Evolutionary conservation across 2,329 filamentous ascomycete species (phyloP).

Genomic region (Ophiostoma tasmaniense): DNA sequence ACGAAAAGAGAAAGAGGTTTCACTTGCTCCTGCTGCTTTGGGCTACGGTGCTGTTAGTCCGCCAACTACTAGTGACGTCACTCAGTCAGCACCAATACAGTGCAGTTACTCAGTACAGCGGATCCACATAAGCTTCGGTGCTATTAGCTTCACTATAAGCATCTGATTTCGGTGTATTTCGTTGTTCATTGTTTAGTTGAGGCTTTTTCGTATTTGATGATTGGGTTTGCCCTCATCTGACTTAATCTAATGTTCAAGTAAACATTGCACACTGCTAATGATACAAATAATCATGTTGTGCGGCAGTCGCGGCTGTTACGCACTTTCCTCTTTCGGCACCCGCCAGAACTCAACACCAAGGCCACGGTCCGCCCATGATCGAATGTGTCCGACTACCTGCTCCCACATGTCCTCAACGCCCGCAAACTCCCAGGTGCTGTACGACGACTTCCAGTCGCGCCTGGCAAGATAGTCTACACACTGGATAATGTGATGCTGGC

Average conservation of each 20-base stretch:
- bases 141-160: too few relatives aligned
- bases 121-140: not conserved
- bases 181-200: too few relatives aligned
- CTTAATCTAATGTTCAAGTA: too few relatives aligned
- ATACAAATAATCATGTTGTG: not conserved
- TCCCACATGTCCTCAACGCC: not conserved
- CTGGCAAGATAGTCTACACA: not conserved
- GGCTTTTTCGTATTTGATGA: too few relatives aligned
- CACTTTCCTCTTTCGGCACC: slow-evolving; percentile 16
- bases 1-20: not conserved
- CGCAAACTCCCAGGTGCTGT: not conserved
- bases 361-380: slow-evolving; percentile 16
- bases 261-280: not conserved
- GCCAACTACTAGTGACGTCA: slow-evolving; percentile 4
- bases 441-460: not conserved
- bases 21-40: not conserved
- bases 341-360: slow-evolving; percentile 26
- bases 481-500: not conserved
- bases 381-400: not conserved
- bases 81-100: not conserved
- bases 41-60: not conserved
- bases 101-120: not conserved
- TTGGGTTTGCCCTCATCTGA: too few relatives aligned
- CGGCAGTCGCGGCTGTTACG: not conserved
- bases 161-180: too few relatives aligned